Evolutionary conservation across 306 rosid genomes (phyloP).

Genomic region (Purshia tridentata): DNA sequence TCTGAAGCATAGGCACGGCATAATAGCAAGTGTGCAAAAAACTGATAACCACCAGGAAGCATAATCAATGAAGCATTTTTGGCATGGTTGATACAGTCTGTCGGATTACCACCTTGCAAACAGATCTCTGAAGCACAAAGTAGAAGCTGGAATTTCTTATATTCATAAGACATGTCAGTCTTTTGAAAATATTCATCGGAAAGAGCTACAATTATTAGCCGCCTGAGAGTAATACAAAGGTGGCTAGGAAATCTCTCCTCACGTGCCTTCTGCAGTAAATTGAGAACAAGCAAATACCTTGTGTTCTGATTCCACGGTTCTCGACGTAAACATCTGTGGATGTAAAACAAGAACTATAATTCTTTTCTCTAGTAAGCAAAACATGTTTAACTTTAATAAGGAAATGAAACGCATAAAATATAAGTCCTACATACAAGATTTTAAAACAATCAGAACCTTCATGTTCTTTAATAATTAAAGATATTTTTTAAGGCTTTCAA

Average conservation of each 20-base stretch:
- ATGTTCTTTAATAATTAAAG: background rate
- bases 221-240: slow-evolving; percentile 56
- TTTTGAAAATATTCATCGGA: slow-evolving; percentile 45
- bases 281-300: slow-evolving; percentile 79
- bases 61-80: slow-evolving; percentile 54
- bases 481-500: background rate
- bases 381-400: slow-evolving; percentile 5
- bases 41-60: slow-evolving; percentile 61
- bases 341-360: slow-evolving; percentile 5
- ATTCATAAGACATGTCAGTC: slow-evolving; percentile 42
- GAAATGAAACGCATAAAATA: background rate
- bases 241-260: slow-evolving; percentile 86
- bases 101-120: slow-evolving; percentile 61
- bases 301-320: slow-evolving; percentile 82
- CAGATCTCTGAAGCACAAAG: slow-evolving; percentile 92
- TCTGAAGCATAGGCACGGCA: slow-evolving; percentile 71
- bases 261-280: slow-evolving; percentile 78
- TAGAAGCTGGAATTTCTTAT: slow-evolving; percentile 73
- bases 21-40: slow-evolving; percentile 76
- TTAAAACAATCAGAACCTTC: background rate
- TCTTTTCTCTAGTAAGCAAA: slow-evolving; percentile 4
- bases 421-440: background rate
- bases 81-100: slow-evolving; percentile 60
- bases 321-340: slow-evolving; percentile 70
- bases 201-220: slow-evolving; percentile 59